Base-by-base conservation (phyloP, 345 rosid species). In the Corchorus olitorius region DNA sequence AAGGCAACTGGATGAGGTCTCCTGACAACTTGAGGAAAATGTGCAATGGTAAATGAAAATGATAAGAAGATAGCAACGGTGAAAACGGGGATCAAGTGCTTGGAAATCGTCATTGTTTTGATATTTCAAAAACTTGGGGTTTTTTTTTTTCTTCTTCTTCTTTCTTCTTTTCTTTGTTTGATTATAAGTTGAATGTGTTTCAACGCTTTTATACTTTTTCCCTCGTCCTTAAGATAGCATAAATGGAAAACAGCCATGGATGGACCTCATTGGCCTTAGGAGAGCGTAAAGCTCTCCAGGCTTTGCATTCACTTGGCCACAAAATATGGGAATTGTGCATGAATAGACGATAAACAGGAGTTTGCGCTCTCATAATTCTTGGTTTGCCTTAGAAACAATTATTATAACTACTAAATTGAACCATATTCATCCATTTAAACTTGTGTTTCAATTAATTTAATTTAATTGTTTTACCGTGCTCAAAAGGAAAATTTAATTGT, bases 21-120 rank as follows among this genome's bases (percentile, higher is more conserved):
- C 43, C 6, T 39, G 43, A 6, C 43, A 39, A 39, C 43, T 39
- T 39, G 43, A 39, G 43, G 72, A 48, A 50, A 69, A 50, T 69
- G 56, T 50, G 73, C 73, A 69, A 33, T 15, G 5, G 45, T 10
- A 15, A 69, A 69, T 50, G 73, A 50, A 35, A 69, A 50, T 50
- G 59, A 50, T 50, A 50, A 33, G 59, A 50, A 48, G 35, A 67
- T 7, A 15, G 5, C 22, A 33, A 69, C 1, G 16, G 59, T 33
- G 8, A 69, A 69, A 69, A 69, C 45, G 1, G 3, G 73, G 34
- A 50, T 33, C 0, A 16, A 33, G 3, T 33, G 59, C 8, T 27
- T 69, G 11, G 41, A 33, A 69, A 69, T 50, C 41, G 16, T 50
- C 37, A 48, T n/a, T n/a, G n/a, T 66, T 20, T 65, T 65, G 19